A percentile compares a stretch with the other conserved stretches of the same genome.
phyloP scores from a whole-genome alignment of 768 basidiomycete species.

The Termitomyces sp. region DNA sequence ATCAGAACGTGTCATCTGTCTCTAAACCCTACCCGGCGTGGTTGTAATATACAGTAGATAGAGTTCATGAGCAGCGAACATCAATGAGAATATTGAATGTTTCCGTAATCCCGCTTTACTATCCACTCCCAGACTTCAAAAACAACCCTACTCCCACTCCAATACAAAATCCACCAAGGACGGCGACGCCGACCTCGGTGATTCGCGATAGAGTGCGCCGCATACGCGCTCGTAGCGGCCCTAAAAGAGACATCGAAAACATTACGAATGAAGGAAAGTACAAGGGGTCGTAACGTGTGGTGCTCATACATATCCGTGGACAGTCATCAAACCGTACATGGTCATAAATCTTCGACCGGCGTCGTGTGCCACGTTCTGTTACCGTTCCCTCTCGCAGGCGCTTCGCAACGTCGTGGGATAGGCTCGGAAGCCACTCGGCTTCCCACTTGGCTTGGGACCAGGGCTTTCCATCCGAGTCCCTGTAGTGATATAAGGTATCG shows the following conservation, averaged over 20 bases:
- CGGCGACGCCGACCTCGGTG: constrained; percentile 19
- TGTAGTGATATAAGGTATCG: constrained; percentile 15
- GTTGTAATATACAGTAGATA: neutral
- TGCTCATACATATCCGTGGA: constrained; percentile 4
- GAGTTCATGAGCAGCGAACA: neutral
- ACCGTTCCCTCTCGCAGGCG: constrained; percentile 37
- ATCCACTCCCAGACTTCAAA: constrained; percentile 5
- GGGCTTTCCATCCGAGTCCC: constrained; percentile 12
- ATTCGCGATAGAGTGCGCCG: constrained; percentile 18
- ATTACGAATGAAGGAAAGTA: constrained; percentile 60
- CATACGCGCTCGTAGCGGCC: constrained; percentile 31
- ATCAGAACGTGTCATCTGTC: neutral
- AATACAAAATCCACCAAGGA: constrained; percentile 34
- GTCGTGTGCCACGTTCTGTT: constrained; percentile 13
- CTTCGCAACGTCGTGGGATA: constrained; percentile 59
- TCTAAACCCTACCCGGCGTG: neutral
- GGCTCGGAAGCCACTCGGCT: constrained; percentile 51
- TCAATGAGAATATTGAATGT: neutral
- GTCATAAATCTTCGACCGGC: neutral
- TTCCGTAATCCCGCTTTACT: too few species aligned
- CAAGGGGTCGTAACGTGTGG: constrained; percentile 48
- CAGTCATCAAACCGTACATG: constrained; percentile 1
- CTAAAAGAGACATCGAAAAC: constrained; percentile 57
- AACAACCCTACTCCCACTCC: constrained; percentile 31
- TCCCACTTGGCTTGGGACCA: constrained; percentile 70